Evolutionary conservation across 805 yeast genomes (phyloP), one percentile per base, ranked within the genome.

Genomic region (Yarrowia osloensis): DNA sequence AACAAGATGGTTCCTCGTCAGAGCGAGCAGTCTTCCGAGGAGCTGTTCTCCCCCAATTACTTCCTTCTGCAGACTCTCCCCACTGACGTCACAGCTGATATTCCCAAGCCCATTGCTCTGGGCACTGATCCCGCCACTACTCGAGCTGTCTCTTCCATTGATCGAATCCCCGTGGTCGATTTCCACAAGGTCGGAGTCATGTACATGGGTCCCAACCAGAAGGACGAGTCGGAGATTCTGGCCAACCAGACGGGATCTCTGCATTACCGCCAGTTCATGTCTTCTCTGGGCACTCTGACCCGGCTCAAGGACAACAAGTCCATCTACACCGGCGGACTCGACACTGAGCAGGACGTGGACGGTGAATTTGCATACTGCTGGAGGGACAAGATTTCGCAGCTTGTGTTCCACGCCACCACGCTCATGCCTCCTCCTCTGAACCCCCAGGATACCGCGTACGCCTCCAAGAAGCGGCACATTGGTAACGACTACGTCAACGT

Each of bases 401-500:
- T 90, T 47, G 83, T 90, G 11, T 91, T 85, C 75, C 97, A 91
- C 74, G 84, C 90, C 11, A 87, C 92, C 2, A 90, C 97, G 0
- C 76, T 91, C 82, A 91, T 91, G 96, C 91, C 93, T 2, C 73
- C 74, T 21, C 75, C 76, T 4, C 71, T 70, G 21, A 67, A 68
- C 44, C 70, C 70, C 12, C 79, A 81, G 61, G 88, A 87, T 70
- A 73, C 75, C 4, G 72, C 73, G 19, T 79, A 76, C 31, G 82
- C 86, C 17, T 74, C 82, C 74, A 91, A 91, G 77, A 91, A 91
- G 76, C 79, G 92, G 67, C 97, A 91, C 74, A 88, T 91, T 70
- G 97, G 97, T 8, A 91, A 91, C 77, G 84, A 91, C 74, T 87
- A 86, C 75, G 95, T 91, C 67, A 89, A 88, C 73, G 85, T 91